Percentiles rank a stretch among this genome's conserved stretches.
phyloP scores from a whole-genome alignment of 352 stramenopile genomes.

The Pythium dissimile region DNA sequence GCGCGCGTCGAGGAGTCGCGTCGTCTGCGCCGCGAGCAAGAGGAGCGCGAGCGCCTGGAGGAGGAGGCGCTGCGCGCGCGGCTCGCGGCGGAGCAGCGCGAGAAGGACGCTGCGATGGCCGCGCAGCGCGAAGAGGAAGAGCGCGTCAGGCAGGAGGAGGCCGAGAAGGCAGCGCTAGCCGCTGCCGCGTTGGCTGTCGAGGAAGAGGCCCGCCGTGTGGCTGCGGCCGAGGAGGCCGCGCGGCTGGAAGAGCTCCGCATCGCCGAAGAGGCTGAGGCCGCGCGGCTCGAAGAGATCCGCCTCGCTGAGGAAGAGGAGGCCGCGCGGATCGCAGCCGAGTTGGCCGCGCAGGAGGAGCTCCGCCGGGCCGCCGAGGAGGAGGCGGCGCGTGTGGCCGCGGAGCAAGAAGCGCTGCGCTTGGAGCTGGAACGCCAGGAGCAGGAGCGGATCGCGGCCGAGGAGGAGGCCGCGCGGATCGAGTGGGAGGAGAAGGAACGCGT shows the following conservation, averaged over 20 bases:
- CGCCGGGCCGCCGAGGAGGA: slow-evolving; percentile 23
- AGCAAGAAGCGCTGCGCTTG: slow-evolving; percentile 29
- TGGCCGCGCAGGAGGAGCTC: slow-evolving; percentile 19
- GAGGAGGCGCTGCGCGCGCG: slow-evolving; percentile 55
- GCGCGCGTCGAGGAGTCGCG: slow-evolving; percentile 75
- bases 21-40: slow-evolving; percentile 71
- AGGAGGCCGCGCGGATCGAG: slow-evolving; percentile 20
- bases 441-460: slow-evolving; percentile 17
- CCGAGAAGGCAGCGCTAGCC: slow-evolving; percentile 3
- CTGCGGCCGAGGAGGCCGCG: slow-evolving; percentile 30
- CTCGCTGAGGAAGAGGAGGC: slow-evolving; percentile 27
- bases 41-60: slow-evolving; percentile 52
- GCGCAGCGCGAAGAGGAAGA: slow-evolving; percentile 23
- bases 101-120: not conserved
- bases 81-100: slow-evolving; percentile 40
- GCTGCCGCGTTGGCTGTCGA: not conserved
- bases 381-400: slow-evolving; percentile 8
- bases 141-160: slow-evolving; percentile 11
- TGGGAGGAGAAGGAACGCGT: slow-evolving; percentile 43
- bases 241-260: slow-evolving; percentile 20
- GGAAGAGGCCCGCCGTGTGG: slow-evolving; percentile 14
- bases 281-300: slow-evolving; percentile 13
- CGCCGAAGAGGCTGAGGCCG: slow-evolving; percentile 28
- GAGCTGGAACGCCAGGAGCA: slow-evolving; percentile 22
- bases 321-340: slow-evolving; percentile 23